Conservation (phyloP, 1,284 basidiomycete genomes). For the Paramarasmius palmivorus region DNA sequence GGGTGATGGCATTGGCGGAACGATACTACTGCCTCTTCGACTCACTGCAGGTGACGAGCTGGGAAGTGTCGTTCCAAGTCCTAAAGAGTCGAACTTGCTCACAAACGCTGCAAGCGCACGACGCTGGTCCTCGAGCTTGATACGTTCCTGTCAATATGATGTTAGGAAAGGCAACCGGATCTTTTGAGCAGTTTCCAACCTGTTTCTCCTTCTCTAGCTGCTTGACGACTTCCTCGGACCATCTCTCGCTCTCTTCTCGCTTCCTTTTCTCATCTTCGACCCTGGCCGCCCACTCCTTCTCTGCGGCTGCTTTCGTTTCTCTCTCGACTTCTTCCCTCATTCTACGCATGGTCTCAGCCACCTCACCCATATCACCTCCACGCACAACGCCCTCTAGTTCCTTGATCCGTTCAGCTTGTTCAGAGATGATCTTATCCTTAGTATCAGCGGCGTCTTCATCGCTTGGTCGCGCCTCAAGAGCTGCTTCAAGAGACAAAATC, state of each 20-base stretch:
- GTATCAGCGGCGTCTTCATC: slow-evolving; percentile 59
- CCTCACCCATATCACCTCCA: slow-evolving; percentile 63
- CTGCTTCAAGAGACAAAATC: slow-evolving; percentile 77
- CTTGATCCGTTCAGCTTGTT: slow-evolving; percentile 67
- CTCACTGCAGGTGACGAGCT: slow-evolving; percentile 23
- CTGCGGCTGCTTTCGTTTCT: slow-evolving; percentile 78
- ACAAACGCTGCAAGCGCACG: slow-evolving; percentile 76
- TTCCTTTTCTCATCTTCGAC: slow-evolving; percentile 60
- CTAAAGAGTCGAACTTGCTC: slow-evolving; percentile 72
- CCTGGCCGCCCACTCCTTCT: slow-evolving; percentile 71
- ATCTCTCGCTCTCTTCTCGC: slow-evolving; percentile 66
- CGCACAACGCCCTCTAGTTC: slow-evolving; percentile 65
- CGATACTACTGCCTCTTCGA: slow-evolving; percentile 34
- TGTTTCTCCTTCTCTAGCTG: slow-evolving; percentile 76
- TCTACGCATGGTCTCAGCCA: slow-evolving; percentile 39
- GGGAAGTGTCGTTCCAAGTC: slow-evolving; percentile 41
- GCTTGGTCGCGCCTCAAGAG: slow-evolving; percentile 57
- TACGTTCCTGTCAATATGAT: slow-evolving; percentile 42
- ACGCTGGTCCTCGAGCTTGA: slow-evolving; percentile 72
- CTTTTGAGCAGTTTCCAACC: slow-evolving; percentile 30
- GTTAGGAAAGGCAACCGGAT: slow-evolving; percentile 1
- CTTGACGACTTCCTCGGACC: slow-evolving; percentile 70
- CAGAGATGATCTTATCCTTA: slow-evolving; percentile 69
- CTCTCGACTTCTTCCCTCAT: slow-evolving; percentile 60
- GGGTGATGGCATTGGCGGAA: slow-evolving; percentile 43